phyloP scores from a whole-genome alignment of 257 asterid species.

The Solanum microdontum region DNA sequence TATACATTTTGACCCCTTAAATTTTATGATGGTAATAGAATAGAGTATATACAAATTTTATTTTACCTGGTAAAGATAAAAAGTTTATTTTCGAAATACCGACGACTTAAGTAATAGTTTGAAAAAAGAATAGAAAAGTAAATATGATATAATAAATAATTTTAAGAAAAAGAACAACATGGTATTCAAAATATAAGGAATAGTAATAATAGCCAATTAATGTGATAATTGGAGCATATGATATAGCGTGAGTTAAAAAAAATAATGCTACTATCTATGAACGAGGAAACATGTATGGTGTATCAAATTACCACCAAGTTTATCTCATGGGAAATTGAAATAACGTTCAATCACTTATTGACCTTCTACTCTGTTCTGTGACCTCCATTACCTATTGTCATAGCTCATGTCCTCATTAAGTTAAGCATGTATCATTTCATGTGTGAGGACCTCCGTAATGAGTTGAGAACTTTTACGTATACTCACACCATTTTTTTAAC shows the following conservation, averaged over 20 bases:
- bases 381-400: too few relatives aligned
- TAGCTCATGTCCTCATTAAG: neutral
- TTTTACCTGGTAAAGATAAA: neutral
- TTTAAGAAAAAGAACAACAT: neutral
- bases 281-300: too few relatives aligned
- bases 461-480: rapidly evolving
- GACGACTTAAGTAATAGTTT: too few relatives aligned
- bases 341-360: neutral
- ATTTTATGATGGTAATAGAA: neutral
- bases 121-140: too few relatives aligned
- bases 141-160: neutral
- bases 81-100: too few relatives aligned
- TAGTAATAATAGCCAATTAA: neutral
- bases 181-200: too few relatives aligned
- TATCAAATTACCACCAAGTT: too few relatives aligned
- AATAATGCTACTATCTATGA: too few relatives aligned
- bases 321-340: too few relatives aligned
- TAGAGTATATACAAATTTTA: neutral
- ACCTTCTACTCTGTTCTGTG: too few relatives aligned
- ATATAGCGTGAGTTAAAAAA: too few relatives aligned
- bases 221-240: neutral
- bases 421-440: neutral
- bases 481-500: too few relatives aligned
- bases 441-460: neutral
- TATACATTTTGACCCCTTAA: neutral